Base-by-base conservation (phyloP, 164 flowering plant species). In the Kingdonia uniflora region DNA sequence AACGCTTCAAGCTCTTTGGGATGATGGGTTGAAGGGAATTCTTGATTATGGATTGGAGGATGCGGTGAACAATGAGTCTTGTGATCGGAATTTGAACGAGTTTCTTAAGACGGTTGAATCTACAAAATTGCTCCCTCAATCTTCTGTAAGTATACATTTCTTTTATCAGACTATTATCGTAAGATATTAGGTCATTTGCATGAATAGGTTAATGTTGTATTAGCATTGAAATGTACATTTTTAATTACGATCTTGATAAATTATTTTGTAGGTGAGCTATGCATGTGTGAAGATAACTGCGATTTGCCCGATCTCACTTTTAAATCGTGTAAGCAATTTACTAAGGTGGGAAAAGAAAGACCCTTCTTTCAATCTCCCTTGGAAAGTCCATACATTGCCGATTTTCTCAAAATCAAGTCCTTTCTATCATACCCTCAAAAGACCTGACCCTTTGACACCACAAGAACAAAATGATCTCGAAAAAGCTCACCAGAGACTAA, bases 231-330 rank as follows among this genome's bases (percentile, higher is more conserved):
- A 2, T n/a, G n/a, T n/a, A n/a, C n/a, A n/a, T n/a, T n/a, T n/a
- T n/a, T n/a, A n/a, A n/a, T n/a, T n/a, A n/a, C n/a, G n/a, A n/a
- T n/a, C n/a, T n/a, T n/a, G n/a, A n/a, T n/a, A n/a, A n/a, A n/a
- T n/a, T n/a, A n/a, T n/a, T n/a, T n/a, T 44, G 54, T 71, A 91
- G 98, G 87, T 77, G 56, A 91, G 98, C 62, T 85, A 59, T 46
- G 77, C 78, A 5, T 72, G 87, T 22, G 85, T 75, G 61, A 91
- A 87, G 71, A 72, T 91, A 22, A 76, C 95, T 0, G 96, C 98
- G 23, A 82, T 91, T 20, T 81, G 85, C 61, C 86, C 90, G 1
- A 69, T 78, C 19, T 57, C 42, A 1, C 33, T 91, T 48, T 74
- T 91, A 0, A 71, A 64, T 56, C 55, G 87, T 48, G 76, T 80